Base-by-base conservation (phyloP, 768 basidiomycete genomes). In the Leccinum sublutescens region DNA sequence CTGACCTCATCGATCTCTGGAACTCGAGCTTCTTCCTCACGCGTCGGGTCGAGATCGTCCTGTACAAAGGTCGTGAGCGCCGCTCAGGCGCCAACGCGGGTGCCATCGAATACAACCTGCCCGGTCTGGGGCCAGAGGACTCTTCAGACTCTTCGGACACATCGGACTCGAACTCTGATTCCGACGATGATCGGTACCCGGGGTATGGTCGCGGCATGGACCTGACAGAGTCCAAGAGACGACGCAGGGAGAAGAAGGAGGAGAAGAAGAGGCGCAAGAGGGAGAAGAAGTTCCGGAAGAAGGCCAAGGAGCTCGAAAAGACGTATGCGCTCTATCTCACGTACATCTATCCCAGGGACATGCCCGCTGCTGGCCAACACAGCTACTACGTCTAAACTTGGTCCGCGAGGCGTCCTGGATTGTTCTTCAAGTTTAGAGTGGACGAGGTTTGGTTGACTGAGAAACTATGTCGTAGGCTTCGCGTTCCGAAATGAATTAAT, bases 1-100 rank as follows among this genome's bases (percentile, higher is more conserved):
- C 82, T n/a, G 88, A 91, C 68, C 79, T 93, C 31, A 76, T 93
- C 62, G 84, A 92, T 61, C 75, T 89, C 29, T 94, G 91, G 91
- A 93, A 93, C 69, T 69, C 75, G 31, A 84, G 82, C 9, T 94
- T 91, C 75, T 92, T 92, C 80, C 68, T 80, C 57, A 74, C 79
- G 36, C 89, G 91, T 49, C 86, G 87, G 19, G 82, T 89, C n/a
- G 91, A 94, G 64, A 75, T 91, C 50, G 80, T 91, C 36, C 78
- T 94, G n/a, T 93, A 84, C 78, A 89, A 85, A 69, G 91, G 91
- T 47, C 83, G 81, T 50, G 86, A 91, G 72, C 83, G 89, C 36
- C 86, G 88, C 62, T 85, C 89, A n/a, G 91, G 91, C 3, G 77
- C 77, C 5, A 74, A 74, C 31, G 75, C 77, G 0, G 89, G 89